Evolutionary conservation across 352 stramenopile genomes (phyloP).

Genomic region (Phytophthora constricta): DNA sequence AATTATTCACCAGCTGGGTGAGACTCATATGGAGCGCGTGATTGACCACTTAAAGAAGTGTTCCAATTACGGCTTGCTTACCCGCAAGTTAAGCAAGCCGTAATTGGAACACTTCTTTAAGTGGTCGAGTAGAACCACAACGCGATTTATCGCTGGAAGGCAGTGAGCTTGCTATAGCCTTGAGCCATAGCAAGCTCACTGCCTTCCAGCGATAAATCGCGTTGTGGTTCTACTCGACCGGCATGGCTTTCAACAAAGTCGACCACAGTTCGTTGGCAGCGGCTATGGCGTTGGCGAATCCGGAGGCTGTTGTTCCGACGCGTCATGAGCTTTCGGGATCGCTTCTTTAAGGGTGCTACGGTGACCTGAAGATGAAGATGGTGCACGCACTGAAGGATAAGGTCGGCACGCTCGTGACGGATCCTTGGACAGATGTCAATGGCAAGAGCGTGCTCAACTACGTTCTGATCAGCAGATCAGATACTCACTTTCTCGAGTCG

Average conservation of each 20-base stretch:
- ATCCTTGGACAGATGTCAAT: conserved; percentile 16
- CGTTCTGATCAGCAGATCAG: neutral
- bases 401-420: neutral
- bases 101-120: conserved; percentile 19
- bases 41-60: conserved; percentile 14
- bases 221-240: conserved; percentile 16
- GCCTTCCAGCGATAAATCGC: conserved; percentile 7
- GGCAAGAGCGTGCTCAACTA: conserved; percentile 13
- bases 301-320: neutral
- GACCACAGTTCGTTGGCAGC: neutral
- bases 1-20: conserved; percentile 9
- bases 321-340: neutral
- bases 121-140: too few relatives aligned
- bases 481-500: conserved; percentile 4
- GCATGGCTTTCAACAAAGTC: conserved; percentile 17
- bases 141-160: too few relatives aligned
- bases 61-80: conserved; percentile 9
- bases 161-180: too few relatives aligned
- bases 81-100: neutral
- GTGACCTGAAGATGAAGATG: neutral
- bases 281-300: neutral
- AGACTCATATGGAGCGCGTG: conserved; percentile 13
- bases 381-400: neutral
- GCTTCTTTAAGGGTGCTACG: conserved; percentile 3
- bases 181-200: neutral